Conservation (phyloP, 2,329 filamentous ascomycete genomes). For the Monosporascus sp. region DNA sequence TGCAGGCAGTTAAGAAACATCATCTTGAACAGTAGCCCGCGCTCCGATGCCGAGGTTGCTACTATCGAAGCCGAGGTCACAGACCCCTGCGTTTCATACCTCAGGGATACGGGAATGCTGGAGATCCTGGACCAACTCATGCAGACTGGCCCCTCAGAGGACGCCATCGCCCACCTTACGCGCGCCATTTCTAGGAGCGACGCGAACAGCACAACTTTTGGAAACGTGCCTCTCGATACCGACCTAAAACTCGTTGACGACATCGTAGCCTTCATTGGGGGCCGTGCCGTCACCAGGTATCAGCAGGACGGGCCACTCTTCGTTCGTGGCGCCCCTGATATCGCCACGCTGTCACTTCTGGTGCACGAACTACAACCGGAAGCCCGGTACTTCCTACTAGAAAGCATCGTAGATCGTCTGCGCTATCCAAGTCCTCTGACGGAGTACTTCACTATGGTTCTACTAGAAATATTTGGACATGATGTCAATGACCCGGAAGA, state of each 20-base stretch:
- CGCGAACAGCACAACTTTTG: slow-evolving; percentile 57
- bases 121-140: slow-evolving; percentile 55
- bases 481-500: slow-evolving; percentile 72
- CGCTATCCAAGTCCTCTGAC: slow-evolving; percentile 87
- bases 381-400: slow-evolving; percentile 77
- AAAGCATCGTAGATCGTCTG: slow-evolving; percentile 84
- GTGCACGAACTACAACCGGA: slow-evolving; percentile 70
- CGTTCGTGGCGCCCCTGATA: slow-evolving; percentile 59
- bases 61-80: slow-evolving; percentile 47
- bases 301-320: slow-evolving; percentile 60
- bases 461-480: slow-evolving; percentile 79
- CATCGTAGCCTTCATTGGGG: slow-evolving; percentile 76
- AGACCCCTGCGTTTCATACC: slow-evolving; percentile 24
- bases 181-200: slow-evolving; percentile 62
- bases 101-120: slow-evolving; percentile 52
- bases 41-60: slow-evolving; percentile 67
- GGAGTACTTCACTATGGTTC: slow-evolving; percentile 82
- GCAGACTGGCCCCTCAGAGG: slow-evolving; percentile 59
- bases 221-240: slow-evolving; percentile 61
- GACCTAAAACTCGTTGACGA: slow-evolving; percentile 72
- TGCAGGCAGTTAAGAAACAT: slow-evolving; percentile 86
- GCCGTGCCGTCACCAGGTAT: slow-evolving; percentile 59
- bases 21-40: slow-evolving; percentile 65
- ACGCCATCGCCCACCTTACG: slow-evolving; percentile 70
- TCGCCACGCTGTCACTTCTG: slow-evolving; percentile 69